A percentile compares a stretch with the other conserved stretches of the same genome.
These are phyloP conservation scores for Nakazawaea wickerhamii DNA, from an alignment of 805 yeast genomes.

Conservation along the genomic window DNA sequence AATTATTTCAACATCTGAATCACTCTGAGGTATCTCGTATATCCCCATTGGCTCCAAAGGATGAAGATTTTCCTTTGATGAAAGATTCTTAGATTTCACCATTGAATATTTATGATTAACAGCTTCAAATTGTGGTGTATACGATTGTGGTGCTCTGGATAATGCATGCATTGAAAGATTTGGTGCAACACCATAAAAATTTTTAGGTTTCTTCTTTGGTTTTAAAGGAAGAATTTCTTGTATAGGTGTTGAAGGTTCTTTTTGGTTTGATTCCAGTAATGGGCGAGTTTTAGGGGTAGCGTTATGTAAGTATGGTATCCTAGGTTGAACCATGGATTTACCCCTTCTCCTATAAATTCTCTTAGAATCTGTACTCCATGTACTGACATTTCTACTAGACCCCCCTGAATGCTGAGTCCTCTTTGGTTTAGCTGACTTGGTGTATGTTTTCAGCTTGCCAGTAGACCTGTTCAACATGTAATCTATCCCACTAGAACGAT, in stretches of 20 bases:
- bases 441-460: not conserved
- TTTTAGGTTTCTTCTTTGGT: not conserved
- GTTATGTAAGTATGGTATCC: not conserved
- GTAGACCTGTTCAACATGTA: conserved; percentile 20
- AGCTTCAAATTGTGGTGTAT: conserved; percentile 25
- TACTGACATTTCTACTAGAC: conserved; percentile 1
- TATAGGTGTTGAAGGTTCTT: no score
- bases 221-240: not conserved
- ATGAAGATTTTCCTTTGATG: conserved; percentile 8
- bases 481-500: conserved; percentile 21
- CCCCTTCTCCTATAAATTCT: not conserved
- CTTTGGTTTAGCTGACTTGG: not conserved
- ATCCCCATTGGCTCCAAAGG: conserved; percentile 9
- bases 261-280: not conserved
- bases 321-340: not conserved
- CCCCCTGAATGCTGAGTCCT: not conserved
- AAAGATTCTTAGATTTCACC: not conserved
- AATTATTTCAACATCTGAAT: not conserved
- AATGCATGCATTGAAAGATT: conserved; percentile 15
- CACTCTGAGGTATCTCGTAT: not conserved
- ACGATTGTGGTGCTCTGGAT: conserved; percentile 19
- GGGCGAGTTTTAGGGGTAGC: conserved; percentile 2
- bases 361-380: conserved; percentile 4
- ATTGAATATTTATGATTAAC: conserved; percentile 1
- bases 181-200: conserved; percentile 8